Evolutionary conservation across 805 yeast species (phyloP), one percentile per base, ranked within the genome.

Genomic region (Suhomyces xylopsoci): DNA sequence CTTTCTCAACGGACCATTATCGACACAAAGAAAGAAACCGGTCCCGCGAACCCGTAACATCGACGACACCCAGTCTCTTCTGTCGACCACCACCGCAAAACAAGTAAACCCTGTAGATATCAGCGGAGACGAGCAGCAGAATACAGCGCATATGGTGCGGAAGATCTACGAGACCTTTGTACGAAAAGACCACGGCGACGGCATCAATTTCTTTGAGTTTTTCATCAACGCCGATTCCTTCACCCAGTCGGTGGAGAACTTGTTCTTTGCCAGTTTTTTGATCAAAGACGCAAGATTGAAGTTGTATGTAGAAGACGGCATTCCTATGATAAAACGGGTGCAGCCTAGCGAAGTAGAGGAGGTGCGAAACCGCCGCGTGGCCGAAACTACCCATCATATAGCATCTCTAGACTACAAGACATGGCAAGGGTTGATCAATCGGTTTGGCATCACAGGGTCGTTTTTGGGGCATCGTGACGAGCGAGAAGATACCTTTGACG

Each of bases 231-330:
- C 97, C 0, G 55, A 70, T 14, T 85, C 93, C 6, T 92, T 86
- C 67, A 75, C 87, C 0, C 91, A 86, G 64, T 81, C 91, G 1
- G 84, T 92, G 2, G 97, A 93, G 65, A 90, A 90, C 63, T 69
- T 93, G 60, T 92, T 92, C 61, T 88, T 85, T 62, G 79, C 89
- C 0, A 87, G 96, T 64, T 91, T 92, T 61, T 70, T 93, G 45
- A 81, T 90, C 2, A 81, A 85, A 60, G 96, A 89, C 60, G 91
- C 88, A 0, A 81, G 76, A 58, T 67, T 90, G 34, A 69, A 73
- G 22, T 58, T 90, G 20, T 81, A 62, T 36, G 51, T 75, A n/a
- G 84, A 81, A 51, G 72, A 70, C 3, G 77, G 77, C n/a, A 76
- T 64, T 19, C 79, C 79, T 0, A 73, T 71, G 52, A 79, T 85